Evolutionary conservation across 2,329 filamentous ascomycete genomes (phyloP).

Genomic region (Zopfia rhizophila): DNA sequence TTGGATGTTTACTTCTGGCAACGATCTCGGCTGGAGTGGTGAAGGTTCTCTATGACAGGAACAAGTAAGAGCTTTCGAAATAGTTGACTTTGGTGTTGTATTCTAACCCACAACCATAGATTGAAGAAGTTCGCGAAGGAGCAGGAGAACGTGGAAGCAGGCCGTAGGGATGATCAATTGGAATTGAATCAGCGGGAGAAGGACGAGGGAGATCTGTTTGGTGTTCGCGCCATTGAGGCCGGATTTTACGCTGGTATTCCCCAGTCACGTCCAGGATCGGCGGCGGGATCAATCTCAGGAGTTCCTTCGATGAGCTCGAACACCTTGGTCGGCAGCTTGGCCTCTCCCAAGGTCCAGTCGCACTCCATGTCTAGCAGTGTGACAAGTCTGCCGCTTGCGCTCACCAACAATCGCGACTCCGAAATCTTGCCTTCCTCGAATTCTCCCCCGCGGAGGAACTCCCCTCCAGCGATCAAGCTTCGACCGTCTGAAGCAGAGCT

Average conservation of each 20-base stretch:
- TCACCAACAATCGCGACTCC: constrained; percentile 27
- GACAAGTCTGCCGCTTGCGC: constrained; percentile 42
- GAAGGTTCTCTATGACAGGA: constrained; percentile 49
- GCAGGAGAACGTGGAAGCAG: constrained; percentile 35
- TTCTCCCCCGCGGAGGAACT: constrained; percentile 30
- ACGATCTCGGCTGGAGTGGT: constrained; percentile 44
- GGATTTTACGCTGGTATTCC: constrained; percentile 54
- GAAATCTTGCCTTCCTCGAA: constrained; percentile 23
- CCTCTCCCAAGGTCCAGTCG: constrained; percentile 43
- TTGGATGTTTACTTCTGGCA: constrained; percentile 40
- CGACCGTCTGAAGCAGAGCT: constrained; percentile 50
- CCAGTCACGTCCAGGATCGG: constrained; percentile 51
- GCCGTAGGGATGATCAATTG: constrained; percentile 44
- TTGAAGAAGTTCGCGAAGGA: constrained; percentile 41
- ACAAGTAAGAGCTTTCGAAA: constrained; percentile 44
- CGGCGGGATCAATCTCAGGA: constrained; percentile 41
- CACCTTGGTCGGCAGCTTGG: constrained; percentile 45
- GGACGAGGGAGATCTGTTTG: constrained; percentile 53
- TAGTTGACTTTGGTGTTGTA: background rate
- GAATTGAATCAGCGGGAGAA: constrained; percentile 49
- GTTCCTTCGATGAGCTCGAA: constrained; percentile 41
- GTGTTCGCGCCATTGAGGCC: constrained; percentile 53
- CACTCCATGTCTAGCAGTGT: constrained; percentile 46
- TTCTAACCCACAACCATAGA: constrained; percentile 23
- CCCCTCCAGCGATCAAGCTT: constrained; percentile 34